Evolutionary conservation across 1,284 basidiomycete genomes (phyloP).

Genomic region (Ustilago curta): DNA sequence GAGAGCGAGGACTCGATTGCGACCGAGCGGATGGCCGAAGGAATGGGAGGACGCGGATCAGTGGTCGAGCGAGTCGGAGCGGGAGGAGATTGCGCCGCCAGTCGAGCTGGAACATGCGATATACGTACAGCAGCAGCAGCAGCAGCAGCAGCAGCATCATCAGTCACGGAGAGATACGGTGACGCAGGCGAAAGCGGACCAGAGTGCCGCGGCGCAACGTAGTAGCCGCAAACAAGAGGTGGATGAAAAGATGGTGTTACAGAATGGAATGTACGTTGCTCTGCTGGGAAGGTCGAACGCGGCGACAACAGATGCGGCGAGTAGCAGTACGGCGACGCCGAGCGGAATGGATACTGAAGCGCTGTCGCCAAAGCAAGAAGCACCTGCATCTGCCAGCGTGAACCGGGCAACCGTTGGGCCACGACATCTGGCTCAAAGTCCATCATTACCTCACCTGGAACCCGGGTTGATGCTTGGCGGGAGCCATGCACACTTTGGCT

Average conservation of each 20-base stretch:
- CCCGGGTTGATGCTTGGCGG: conserved; percentile 27
- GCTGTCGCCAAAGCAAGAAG: conserved; percentile 1
- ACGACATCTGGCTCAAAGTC: conserved; percentile 7
- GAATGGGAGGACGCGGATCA: conserved; percentile 59
- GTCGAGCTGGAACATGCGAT: conserved; percentile 14
- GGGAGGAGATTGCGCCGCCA: conserved; percentile 33
- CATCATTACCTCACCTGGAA: conserved; percentile 15
- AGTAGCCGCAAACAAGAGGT: conserved; percentile 6
- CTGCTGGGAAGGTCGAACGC: conserved; percentile 11
- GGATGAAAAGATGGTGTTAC: conserved; percentile 12
- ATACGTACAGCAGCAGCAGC: conserved; percentile 11
- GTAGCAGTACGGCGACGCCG: not conserved
- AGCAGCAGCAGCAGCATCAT: conserved; percentile 19
- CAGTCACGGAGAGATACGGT: conserved; percentile 25
- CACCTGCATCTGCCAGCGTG: not conserved
- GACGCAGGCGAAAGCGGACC: conserved; percentile 22
- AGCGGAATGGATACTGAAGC: not conserved
- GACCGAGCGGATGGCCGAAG: conserved; percentile 46
- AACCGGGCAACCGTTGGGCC: not conserved
- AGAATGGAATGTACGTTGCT: conserved; percentile 30
- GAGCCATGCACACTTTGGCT: not conserved
- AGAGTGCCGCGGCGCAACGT: not conserved
- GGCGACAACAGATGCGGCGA: not conserved
- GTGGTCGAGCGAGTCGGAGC: conserved; percentile 56
- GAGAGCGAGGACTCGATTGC: conserved; percentile 34